These are phyloP conservation scores for Dryas integrifolia DNA, from an alignment of 331 rosid species.

Conservation along the genomic window DNA sequence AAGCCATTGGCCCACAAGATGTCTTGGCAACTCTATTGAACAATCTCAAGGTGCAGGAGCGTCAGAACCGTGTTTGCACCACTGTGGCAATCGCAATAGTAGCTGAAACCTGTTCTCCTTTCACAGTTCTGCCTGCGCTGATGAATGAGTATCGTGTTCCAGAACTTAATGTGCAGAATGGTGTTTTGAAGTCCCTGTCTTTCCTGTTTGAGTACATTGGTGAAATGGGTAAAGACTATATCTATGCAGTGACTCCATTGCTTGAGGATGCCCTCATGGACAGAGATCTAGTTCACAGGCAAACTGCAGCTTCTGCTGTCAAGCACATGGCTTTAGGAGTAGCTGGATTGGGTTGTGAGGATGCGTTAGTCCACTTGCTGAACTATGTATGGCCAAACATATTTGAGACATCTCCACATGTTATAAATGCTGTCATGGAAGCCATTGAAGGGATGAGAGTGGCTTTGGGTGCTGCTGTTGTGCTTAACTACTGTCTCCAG, in stretches of 20 bases:
- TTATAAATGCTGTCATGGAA: constrained; percentile 90
- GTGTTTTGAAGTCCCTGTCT: constrained; percentile 88
- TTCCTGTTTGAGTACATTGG: constrained; percentile 97
- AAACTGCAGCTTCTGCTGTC: constrained; percentile 97
- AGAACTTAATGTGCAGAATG: constrained; percentile 92
- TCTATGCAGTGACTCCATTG: constrained; percentile 90
- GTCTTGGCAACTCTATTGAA: constrained; percentile 80
- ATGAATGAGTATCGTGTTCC: constrained; percentile 98
- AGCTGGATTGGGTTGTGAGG: constrained; percentile 98
- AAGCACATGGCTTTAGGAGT: constrained; percentile 99
- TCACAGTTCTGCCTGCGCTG: constrained; percentile 87
- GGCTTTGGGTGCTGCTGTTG: constrained; percentile 80
- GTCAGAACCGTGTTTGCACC: constrained; percentile 95
- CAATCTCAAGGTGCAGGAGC: constrained; percentile 91
- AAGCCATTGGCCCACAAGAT: constrained; percentile 96
- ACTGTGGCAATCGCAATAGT: constrained; percentile 95
- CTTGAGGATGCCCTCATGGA: constrained; percentile 98
- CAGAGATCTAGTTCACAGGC: constrained; percentile 88
- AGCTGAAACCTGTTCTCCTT: constrained; percentile 97
- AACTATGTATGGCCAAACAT: constrained; percentile 94
- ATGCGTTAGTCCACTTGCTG: constrained; percentile 70
- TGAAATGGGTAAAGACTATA: constrained; percentile 98
- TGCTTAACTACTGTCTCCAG: constrained; percentile 85
- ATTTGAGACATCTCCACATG: constrained; percentile 90
- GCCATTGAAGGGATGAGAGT: constrained; percentile 96